Evolutionary conservation across 371 early-diverging fungal species (phyloP).

Genomic region (Lichtheimia ornata): DNA sequence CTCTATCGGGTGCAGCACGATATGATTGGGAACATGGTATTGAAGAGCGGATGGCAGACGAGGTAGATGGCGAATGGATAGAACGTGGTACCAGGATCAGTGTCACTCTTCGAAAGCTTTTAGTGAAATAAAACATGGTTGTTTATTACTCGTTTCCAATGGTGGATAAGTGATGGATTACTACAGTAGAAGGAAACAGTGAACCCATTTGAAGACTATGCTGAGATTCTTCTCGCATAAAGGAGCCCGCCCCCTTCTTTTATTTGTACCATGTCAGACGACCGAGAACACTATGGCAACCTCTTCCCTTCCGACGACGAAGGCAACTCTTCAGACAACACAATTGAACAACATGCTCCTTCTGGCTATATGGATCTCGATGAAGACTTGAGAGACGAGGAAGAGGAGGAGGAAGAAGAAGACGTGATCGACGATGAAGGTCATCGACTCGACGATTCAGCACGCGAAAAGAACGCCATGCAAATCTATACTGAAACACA

Average conservation of each 20-base stretch:
- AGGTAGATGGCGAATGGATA: slow-evolving; percentile 27
- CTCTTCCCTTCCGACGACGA: slow-evolving; percentile 10
- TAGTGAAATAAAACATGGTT: neutral
- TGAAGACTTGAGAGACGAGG: neutral
- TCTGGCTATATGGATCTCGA: slow-evolving; percentile 12
- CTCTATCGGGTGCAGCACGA: slow-evolving; percentile 36
- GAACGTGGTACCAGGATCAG: slow-evolving; percentile 42
- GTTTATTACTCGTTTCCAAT: too few relatives aligned
- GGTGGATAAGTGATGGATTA: too few relatives aligned
- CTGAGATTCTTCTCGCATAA: neutral
- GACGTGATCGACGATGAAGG: slow-evolving; percentile 20
- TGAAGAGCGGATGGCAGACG: slow-evolving; percentile 25
- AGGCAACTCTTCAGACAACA: slow-evolving; percentile 3
- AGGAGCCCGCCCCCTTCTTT: neutral
- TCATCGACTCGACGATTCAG: slow-evolving; percentile 23
- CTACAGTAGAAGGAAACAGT: too few relatives aligned
- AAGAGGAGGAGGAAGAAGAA: slow-evolving; percentile 11
- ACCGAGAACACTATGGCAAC: slow-evolving; percentile 1
- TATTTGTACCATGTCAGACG: slow-evolving; percentile 5
- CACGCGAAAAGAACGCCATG: slow-evolving; percentile 23
- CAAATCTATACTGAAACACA: slow-evolving; percentile 32
- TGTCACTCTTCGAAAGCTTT: slow-evolving; percentile 39
- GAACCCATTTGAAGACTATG: too few relatives aligned
- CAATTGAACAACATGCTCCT: slow-evolving; percentile 2
- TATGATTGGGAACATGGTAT: slow-evolving; percentile 52